Base-by-base conservation (phyloP, 148 eudicot species). In the Fagopyrum tataricum region DNA sequence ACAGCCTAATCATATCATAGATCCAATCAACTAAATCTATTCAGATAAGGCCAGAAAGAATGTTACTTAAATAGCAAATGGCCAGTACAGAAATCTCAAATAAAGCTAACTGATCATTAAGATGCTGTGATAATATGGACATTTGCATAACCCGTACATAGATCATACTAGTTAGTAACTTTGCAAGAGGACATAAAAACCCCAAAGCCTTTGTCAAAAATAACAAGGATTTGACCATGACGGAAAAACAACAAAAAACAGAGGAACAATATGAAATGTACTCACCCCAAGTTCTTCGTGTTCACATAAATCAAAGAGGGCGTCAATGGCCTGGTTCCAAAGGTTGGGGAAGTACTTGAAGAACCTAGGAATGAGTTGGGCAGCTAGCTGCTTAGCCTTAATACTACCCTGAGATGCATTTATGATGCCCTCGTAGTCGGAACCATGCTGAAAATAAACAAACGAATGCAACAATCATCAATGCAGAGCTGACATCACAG, bases 201-300 rank as follows among this genome's bases (percentile, higher is more conserved):
- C 49, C 10, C 49, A 46, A 46, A 56, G 62, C 26, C 3, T 20
- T 56, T 9, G 10, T 20, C 10, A 56, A n/a, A 8, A 56, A 56
- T 10, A 20, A 56, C 62, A 56, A 4, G 21, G 21, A 12, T 11
- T 53, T 14, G 7, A 53, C n/a, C 18, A 5, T 53, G 20, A 18
- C 6, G 6, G 59, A 2, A 53, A 53, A 20, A 55, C 21, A 55
- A 55, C 7, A 9, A 18, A 6, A 55, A 55, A 55, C 23, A n/a
- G 24, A 55, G 37, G 12, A 56, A 56, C 3, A 56, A 31, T 2
- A 37, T 12, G 13, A 31, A 37, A 62, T 14, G 21, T 3, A 80
- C 97, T 82, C 49, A 94, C 98, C 97, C 96, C 98, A 23, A 94
- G 91, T 62, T 91, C 98, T 5, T 94, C 97, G 20, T 84, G 96